Evolutionary conservation across 1,284 basidiomycete species (phyloP), one percentile per base, ranked within the genome.

Genomic region (Tylopilus sp.): DNA sequence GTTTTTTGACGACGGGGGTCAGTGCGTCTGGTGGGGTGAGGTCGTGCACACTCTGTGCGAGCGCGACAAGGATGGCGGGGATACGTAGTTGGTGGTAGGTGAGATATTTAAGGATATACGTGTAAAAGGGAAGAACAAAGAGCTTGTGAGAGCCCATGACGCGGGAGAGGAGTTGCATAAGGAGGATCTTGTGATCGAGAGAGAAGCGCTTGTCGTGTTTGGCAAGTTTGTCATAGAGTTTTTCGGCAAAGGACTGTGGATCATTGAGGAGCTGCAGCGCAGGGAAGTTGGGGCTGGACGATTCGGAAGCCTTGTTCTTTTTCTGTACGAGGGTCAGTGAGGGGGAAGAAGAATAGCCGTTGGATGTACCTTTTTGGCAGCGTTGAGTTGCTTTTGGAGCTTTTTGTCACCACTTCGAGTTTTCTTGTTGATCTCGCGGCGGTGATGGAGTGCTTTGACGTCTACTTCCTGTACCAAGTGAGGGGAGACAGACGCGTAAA

Each of bases 161-260:
- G 58, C 98, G 91, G n/a, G 95, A 94, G 58, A 99, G 89, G 51
- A 99, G 91, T 79, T 99, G 96, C 95, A 99, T 98, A 76, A 98
- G 87, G 69, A 99, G 87, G 66, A 99, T 93, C 82, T 98, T 99
- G 86, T 99, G 97, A 72, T 99, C 97, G 70, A 99, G 89, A 26
- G 95, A 93, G 77, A 94, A 96, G 22, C 93, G 91, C 80, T 97
- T 98, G 86, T 98, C 97, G 79, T 97, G 91, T 53, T 87, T 88
- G 75, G 90, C 90, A 58, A 99, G 84, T 62, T 90, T 88, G 75
- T 97, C 94, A 77, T 96, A 99, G 2, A 99, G 87, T 78, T 95
- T 96, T 81, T 99, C 98, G 41, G 91, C 93, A 77, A 99, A 99
- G 1, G 93, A 94, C 80, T 99, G 97, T 0, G 98, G 96, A 77